Evolutionary conservation across 78 protist genomes (phyloP), one percentile per base, ranked within the genome.

Genomic region (Dictyostelium capitatum): DNA sequence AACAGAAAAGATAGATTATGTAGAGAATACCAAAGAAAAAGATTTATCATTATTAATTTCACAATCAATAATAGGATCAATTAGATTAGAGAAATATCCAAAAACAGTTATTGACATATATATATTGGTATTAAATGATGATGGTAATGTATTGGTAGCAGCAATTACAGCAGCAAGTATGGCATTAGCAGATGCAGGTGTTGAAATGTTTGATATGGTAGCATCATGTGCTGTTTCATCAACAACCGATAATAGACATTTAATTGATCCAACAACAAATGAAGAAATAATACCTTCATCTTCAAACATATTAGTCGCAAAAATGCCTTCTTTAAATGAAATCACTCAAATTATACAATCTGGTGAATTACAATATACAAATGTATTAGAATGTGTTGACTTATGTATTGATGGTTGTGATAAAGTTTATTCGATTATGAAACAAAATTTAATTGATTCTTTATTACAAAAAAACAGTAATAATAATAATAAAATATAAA

Each of bases 121-220:
- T 73, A 80, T 91, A 20, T 37, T 95, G n/a, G 98, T 97, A 19
- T 84, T 97, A 48, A 89, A 96, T 78, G 96, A 91, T 43, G 98
- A 92, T 62, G 98, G 98, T 37, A 32, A 80, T 32, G 94, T 77
- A 6, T 62, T 95, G 67, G 73, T 70, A 0, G 94, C 97, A 6
- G 75, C 97, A 3, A 90, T 95, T 64, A 79, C 81, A 10, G 91
- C 97, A 30, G 97, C 96, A 11, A 82, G 93, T 3, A 78, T 96
- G 83, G 98, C 98, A 11, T 69, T 97, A 62, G 97, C 97, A 0
- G 95, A 97, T 41, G 98, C 98, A 4, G 97, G 97, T 46, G 90
- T 97, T 1, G 97, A 95, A 67, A 95, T 96, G 95, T 89, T 54
- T 50, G 97, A 92, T 67, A 43, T 97, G 41, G 98, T 96, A 43